These are phyloP conservation scores for Euphorbia schlechtendalii DNA, from an alignment of 441 rosid species.

Conservation along the genomic window DNA sequence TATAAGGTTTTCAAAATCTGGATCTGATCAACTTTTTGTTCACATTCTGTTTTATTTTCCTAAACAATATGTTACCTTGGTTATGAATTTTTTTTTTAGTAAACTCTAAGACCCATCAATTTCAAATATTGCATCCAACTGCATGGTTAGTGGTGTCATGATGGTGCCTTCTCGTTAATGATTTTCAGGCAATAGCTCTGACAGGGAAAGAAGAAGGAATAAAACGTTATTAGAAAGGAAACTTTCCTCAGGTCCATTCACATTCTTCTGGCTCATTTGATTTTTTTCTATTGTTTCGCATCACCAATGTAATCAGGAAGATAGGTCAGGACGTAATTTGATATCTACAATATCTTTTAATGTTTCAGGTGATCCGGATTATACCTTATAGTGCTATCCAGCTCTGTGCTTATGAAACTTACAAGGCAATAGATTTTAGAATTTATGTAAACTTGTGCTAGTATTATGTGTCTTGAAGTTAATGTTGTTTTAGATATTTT, in stretches of 20 bases:
- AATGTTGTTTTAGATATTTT: slow-evolving; percentile 10
- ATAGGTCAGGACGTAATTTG: too few relatives aligned
- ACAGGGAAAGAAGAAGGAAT: slow-evolving; percentile 87
- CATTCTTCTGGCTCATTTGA: slow-evolving; percentile 11
- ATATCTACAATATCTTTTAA: too few relatives aligned
- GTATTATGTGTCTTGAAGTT: slow-evolving; percentile 2
- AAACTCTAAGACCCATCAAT: background rate
- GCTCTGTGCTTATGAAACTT: slow-evolving; percentile 84
- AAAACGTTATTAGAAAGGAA: slow-evolving; percentile 97
- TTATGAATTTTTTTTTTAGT: background rate
- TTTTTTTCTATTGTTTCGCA: background rate
- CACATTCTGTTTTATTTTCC: background rate
- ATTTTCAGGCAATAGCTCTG: slow-evolving; percentile 56
- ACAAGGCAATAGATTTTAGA: slow-evolving; percentile 53
- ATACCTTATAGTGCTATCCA: slow-evolving; percentile 93
- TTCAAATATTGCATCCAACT: background rate
- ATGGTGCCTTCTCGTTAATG: background rate
- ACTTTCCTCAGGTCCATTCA: slow-evolving; percentile 75
- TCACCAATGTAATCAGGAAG: slow-evolving; percentile 1
- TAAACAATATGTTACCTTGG: too few relatives aligned
- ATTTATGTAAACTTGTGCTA: slow-evolving; percentile 4
- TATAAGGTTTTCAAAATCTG: background rate
- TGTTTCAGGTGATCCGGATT: slow-evolving; percentile 79
- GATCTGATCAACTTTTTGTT: background rate
- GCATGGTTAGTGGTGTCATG: background rate